Base-by-base conservation (phyloP, 2,329 filamentous ascomycete species). In the Xylaria polymorpha region DNA sequence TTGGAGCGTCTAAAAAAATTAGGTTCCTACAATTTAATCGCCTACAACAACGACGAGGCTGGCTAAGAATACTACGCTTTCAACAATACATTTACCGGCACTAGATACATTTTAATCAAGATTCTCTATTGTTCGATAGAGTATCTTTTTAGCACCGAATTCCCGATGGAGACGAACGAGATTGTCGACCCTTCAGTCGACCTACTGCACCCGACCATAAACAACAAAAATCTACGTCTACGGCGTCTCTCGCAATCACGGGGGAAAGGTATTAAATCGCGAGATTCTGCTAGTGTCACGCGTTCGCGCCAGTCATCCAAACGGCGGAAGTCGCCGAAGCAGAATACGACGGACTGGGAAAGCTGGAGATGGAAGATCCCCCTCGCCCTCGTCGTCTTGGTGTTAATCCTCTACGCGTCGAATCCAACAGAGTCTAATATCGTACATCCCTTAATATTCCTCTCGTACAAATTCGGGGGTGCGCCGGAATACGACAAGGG, bases 401-500 rank as follows among this genome's bases (percentile, higher is more conserved):
- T 91, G 72, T 77, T 91, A 57, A 80, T 81, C 43, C 81, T 86
- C 53, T 94, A 92, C 78, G 83, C 85, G 66, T 77, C 89, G 72
- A 88, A 90, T 73, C 91, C 91, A 1, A 86, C 84, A 39, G 81
- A 86, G 39, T 86, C 88, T 59, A 93, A 93, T 76, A 88, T 89
- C 29, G 80, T 91, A 66, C 84, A 90, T 77, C 83, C 84, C 72
- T 89, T 88, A 72, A 85, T 93, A 75, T 92, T 92, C 82, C 86
- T 92, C 66, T 92, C 91, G 50, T 94, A 94, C 80, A 86, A 87
- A 12, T 81, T 89, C 61, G 82, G 86, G 4, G 7, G 12, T 20
- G 32, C 83, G 12, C 80, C 84, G 32, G 88, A 91, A 77, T 93
- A 93, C 80, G 90, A 88, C 76, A 94, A 94, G 75, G 91, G 91